phyloP scores from a whole-genome alignment of 345 rosid species.

The Lepidium aucheri region DNA sequence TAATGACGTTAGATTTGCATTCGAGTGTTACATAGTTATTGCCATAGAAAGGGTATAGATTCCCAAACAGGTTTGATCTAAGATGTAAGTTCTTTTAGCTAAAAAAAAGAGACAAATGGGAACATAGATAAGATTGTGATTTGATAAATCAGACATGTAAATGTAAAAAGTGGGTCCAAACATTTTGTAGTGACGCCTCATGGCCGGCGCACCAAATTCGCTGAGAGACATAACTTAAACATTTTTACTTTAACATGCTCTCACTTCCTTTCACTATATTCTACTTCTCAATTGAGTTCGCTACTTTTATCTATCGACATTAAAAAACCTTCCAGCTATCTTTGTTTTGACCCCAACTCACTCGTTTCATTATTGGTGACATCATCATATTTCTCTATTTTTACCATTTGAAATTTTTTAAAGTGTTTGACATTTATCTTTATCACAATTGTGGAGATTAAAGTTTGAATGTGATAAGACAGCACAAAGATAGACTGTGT shows the following conservation, averaged over 20 bases:
- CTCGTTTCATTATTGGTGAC: neutral
- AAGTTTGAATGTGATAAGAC: constrained; percentile 16
- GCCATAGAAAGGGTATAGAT: neutral
- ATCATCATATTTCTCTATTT: neutral
- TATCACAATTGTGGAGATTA: neutral
- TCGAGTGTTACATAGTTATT: neutral
- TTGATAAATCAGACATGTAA: constrained; percentile 24
- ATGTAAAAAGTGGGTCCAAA: constrained; percentile 25
- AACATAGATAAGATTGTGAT: constrained; percentile 11
- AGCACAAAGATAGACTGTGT: constrained; percentile 21
- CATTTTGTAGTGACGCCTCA: constrained; percentile 29
- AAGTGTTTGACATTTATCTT: neutral
- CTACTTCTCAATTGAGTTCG: constrained; percentile 17
- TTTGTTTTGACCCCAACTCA: neutral
- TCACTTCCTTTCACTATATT: constrained; percentile 10
- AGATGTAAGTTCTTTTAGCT: neutral
- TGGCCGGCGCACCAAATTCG: constrained; percentile 31
- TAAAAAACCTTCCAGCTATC: neutral
- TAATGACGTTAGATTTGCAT: neutral
- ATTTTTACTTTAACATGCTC: constrained; percentile 10
- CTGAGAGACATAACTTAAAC: constrained; percentile 12
- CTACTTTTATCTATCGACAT: too few species aligned
- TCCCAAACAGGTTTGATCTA: constrained; percentile 7
- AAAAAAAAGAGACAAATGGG: neutral
- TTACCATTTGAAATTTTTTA: neutral